phyloP scores from a whole-genome alignment of 2,329 filamentous ascomycete species.

The Furcasterigmium sp. region DNA sequence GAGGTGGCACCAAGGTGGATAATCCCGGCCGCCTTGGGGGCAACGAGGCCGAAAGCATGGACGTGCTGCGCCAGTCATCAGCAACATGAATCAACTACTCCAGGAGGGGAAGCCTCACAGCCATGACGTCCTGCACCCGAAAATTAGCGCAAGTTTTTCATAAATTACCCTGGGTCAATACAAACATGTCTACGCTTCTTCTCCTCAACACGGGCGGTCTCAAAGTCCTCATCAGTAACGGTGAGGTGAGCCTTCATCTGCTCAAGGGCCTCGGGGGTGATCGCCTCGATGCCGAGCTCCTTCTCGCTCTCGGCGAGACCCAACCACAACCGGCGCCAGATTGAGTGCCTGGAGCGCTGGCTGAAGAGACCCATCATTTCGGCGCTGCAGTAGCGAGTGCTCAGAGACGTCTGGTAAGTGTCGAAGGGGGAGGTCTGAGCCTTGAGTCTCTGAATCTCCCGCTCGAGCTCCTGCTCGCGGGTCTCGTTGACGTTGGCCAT shows the following conservation, averaged over 20 bases:
- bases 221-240: constrained; percentile 76
- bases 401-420: constrained; percentile 59
- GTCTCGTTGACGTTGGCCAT: no score
- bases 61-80: no score
- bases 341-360: constrained; percentile 66
- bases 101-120: constrained; percentile 35
- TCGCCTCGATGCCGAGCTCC: constrained; percentile 68
- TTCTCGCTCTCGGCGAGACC: constrained; percentile 77
- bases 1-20: constrained; percentile 69
- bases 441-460: no score
- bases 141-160: constrained; percentile 6
- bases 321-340: constrained; percentile 83
- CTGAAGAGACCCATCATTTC: constrained; percentile 81
- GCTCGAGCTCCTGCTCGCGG: no score
- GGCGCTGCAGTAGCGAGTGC: constrained; percentile 65
- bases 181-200: constrained; percentile 55
- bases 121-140: constrained; percentile 47
- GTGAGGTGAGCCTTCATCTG: constrained; percentile 70
- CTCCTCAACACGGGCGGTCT: constrained; percentile 70
- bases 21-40: constrained; percentile 71
- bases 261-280: constrained; percentile 68
- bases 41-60: constrained; percentile 67
- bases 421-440: neutral
- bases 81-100: no score
- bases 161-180: neutral